These are phyloP conservation scores for Plenodomus biglobosus DNA, from an alignment of 2,329 filamentous ascomycete genomes.

Conservation along the genomic window DNA sequence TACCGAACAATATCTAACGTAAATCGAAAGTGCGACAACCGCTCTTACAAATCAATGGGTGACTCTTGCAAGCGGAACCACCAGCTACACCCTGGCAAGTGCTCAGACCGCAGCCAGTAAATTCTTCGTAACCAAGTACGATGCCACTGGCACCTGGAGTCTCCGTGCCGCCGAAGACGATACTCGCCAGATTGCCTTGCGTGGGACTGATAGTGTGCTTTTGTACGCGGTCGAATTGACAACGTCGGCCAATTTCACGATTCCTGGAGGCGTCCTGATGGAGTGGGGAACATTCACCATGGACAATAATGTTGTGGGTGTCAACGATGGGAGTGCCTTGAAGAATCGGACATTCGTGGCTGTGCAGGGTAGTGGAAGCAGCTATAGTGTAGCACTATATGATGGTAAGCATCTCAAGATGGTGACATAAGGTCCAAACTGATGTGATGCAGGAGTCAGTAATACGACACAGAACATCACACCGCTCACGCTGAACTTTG, in stretches of 20 bases:
- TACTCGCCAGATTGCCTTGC: conserved; percentile 32
- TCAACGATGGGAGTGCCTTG: conserved; percentile 32
- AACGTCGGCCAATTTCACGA: conserved; percentile 20
- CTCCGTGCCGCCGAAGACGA: conserved; percentile 32
- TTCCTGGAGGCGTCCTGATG: conserved; percentile 30
- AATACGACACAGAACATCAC: background rate
- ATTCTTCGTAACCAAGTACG: conserved; percentile 30
- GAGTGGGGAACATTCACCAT: conserved; percentile 37
- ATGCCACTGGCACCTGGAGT: conserved; percentile 25
- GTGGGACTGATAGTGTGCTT: conserved; percentile 23
- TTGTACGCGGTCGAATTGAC: conserved; percentile 30
- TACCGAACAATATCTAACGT: background rate
- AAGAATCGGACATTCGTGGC: conserved; percentile 30
- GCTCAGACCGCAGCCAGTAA: conserved; percentile 20
- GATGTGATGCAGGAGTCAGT: background rate
- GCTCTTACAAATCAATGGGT: conserved; percentile 30
- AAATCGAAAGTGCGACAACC: conserved; percentile 13
- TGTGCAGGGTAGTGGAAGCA: conserved; percentile 13
- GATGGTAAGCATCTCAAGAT: conserved; percentile 24
- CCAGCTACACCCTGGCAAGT: conserved; percentile 20
- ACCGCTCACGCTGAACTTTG: background rate
- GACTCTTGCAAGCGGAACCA: conserved; percentile 19
- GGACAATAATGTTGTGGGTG: conserved; percentile 27
- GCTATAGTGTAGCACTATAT: conserved; percentile 26
- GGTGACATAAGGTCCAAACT: background rate